A percentile compares a stretch with the other conserved stretches of the same genome.
phyloP scores from a whole-genome alignment of 768 basidiomycete species.

The Xerocomellus amylosporus region DNA sequence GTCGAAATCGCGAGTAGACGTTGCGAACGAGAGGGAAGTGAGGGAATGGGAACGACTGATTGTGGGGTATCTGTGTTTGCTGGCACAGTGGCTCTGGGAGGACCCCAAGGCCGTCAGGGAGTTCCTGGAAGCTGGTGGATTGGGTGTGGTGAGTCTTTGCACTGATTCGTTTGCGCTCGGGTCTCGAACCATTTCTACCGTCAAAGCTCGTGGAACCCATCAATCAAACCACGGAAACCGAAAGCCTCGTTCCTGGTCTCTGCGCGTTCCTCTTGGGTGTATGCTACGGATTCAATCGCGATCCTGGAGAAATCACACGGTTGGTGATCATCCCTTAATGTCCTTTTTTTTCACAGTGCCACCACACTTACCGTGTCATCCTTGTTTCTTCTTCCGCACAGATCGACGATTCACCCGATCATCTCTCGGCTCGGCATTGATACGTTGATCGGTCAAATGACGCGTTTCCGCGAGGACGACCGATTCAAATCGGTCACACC shows the following conservation, averaged over 20 bases:
- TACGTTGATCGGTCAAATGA: conserved; percentile 81
- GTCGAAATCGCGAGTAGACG: conserved; percentile 55
- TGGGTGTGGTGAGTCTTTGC: conserved; percentile 72
- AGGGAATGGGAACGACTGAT: conserved; percentile 91
- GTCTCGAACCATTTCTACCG: neutral
- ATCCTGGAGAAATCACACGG: conserved; percentile 96
- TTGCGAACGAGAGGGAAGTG: conserved; percentile 60
- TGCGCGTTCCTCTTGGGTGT: conserved; percentile 90
- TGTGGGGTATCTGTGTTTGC: conserved; percentile 77
- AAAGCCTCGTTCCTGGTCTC: conserved; percentile 83
- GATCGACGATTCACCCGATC: conserved; percentile 85
- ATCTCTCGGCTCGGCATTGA: conserved; percentile 88
- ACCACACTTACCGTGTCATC: neutral
- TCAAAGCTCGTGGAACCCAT: conserved; percentile 89
- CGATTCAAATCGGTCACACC: conserved; percentile 89
- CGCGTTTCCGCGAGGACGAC: conserved; percentile 86
- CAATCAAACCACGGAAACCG: conserved; percentile 83
- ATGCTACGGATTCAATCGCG: conserved; percentile 95
- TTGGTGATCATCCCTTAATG: conserved; percentile 31
- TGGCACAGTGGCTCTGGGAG: conserved; percentile 97
- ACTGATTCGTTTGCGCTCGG: neutral
- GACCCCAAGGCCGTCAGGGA: conserved; percentile 84
- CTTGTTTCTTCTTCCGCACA: conserved; percentile 25
- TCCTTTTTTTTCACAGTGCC: neutral
- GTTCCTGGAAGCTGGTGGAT: conserved; percentile 85